Conservation (phyloP, 345 rosid species). For the Euphorbia pulcherrima region DNA sequence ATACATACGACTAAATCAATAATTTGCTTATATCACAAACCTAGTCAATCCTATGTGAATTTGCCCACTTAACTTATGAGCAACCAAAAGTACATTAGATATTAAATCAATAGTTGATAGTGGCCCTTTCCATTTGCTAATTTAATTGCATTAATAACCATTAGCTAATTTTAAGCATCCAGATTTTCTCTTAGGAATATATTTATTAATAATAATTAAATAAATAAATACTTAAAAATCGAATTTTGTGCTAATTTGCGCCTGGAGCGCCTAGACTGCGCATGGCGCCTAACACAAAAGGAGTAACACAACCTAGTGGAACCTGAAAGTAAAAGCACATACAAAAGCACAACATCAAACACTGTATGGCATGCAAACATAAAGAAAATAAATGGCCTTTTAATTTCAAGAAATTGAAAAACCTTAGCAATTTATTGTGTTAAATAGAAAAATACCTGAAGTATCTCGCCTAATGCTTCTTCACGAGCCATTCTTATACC, state of each 20-base stretch:
- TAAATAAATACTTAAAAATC: too few relatives aligned
- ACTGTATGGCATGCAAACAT: neutral
- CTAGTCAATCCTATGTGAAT: neutral
- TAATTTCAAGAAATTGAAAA: neutral
- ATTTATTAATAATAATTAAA: too few relatives aligned
- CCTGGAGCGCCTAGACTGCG: too few relatives aligned
- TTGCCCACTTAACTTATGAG: neutral
- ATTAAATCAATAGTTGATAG: too few relatives aligned
- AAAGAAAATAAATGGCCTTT: neutral
- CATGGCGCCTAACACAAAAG: too few relatives aligned
- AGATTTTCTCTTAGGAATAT: too few relatives aligned
- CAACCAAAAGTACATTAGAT: too few relatives aligned
- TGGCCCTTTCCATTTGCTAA: too few relatives aligned
- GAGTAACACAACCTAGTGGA: conserved; percentile 81
- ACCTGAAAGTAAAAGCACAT: conserved; percentile 40
- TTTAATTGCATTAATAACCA: too few relatives aligned
- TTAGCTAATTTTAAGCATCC: too few relatives aligned
- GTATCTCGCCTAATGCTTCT: conserved; percentile 72
- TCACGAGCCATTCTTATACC: conserved; percentile 94
- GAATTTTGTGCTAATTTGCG: too few relatives aligned
- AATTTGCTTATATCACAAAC: neutral
- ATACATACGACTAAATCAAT: neutral
- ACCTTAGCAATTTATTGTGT: neutral
- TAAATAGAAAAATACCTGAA: conserved; percentile 40
- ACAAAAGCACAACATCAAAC: conserved; percentile 10